These are phyloP conservation scores for Barnettozyma sucrosica DNA, from an alignment of 805 yeast species.

Conservation along the genomic window DNA sequence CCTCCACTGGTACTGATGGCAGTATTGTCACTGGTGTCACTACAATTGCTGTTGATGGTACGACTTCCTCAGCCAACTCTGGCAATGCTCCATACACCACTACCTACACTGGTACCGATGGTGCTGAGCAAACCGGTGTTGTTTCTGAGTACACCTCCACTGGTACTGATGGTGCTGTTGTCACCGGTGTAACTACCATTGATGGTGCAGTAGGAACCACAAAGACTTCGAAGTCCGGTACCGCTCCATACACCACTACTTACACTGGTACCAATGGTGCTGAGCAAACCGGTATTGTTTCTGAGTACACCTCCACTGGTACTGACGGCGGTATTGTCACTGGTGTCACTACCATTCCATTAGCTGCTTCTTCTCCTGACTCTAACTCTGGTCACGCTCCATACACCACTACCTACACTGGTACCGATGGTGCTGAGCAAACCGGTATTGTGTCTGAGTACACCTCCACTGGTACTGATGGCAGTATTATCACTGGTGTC, in stretches of 20 bases:
- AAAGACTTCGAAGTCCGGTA: no score
- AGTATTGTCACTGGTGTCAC: background rate
- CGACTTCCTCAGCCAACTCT: no score
- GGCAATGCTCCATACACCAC: slow-evolving; percentile 1
- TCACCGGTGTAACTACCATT: background rate
- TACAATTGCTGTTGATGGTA: background rate
- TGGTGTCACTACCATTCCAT: background rate
- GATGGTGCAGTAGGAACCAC: no score
- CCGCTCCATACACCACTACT: slow-evolving; percentile 1
- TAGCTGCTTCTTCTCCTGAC: background rate
- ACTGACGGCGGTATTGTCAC: slow-evolving; percentile 3
- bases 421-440: background rate
- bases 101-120: background rate
- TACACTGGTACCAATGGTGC: background rate
- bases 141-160: slow-evolving; percentile 7
- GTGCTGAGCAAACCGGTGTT: no score
- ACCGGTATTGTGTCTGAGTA: slow-evolving; percentile 7
- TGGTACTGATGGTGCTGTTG: slow-evolving; percentile 1
- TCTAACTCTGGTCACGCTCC: background rate
- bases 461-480: slow-evolving; percentile 6
- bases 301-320: slow-evolving; percentile 6
- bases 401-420: slow-evolving; percentile 5
- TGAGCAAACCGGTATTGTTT: no score
- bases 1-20: slow-evolving; percentile 2
- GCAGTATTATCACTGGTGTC: slow-evolving; percentile 5